These are phyloP conservation scores for Starmerella kuoi DNA, from an alignment of 805 yeast genomes.

Conservation along the genomic window DNA sequence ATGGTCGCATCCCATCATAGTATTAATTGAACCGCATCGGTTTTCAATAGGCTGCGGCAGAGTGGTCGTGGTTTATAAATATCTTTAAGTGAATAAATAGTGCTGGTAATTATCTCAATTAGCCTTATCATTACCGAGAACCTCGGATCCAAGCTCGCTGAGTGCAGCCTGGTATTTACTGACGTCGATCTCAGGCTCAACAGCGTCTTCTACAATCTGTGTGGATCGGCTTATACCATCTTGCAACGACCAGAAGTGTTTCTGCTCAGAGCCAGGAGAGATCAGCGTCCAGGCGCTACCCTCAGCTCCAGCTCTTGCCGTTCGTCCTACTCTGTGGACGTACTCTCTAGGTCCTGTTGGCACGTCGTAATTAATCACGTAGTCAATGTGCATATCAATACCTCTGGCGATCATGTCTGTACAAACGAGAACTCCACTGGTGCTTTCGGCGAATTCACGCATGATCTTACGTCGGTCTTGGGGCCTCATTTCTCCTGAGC, in stretches of 20 bases:
- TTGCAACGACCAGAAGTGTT: slow-evolving; percentile 33
- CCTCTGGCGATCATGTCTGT: slow-evolving; percentile 97
- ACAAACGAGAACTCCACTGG: slow-evolving; percentile 43
- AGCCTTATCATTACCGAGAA: slow-evolving; percentile 3
- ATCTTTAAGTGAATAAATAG: too few species aligned
- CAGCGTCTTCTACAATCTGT: slow-evolving; percentile 21
- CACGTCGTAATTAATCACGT: slow-evolving; percentile 80
- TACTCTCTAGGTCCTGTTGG: slow-evolving; percentile 85
- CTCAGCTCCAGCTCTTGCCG: slow-evolving; percentile 76
- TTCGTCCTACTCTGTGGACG: slow-evolving; percentile 92
- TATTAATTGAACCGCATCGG: too few species aligned
- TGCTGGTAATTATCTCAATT: too few species aligned
- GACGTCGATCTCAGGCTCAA: slow-evolving; percentile 31
- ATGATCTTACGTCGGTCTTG: slow-evolving; percentile 45
- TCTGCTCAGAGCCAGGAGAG: slow-evolving; percentile 67
- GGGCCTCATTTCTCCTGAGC: slow-evolving; percentile 31
- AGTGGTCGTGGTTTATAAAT: too few species aligned
- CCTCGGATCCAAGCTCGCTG: slow-evolving; percentile 34
- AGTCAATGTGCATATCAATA: slow-evolving; percentile 60
- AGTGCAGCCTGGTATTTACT: slow-evolving; percentile 36
- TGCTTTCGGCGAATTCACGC: slow-evolving; percentile 44
- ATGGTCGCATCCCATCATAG: too few species aligned
- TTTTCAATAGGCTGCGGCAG: too few species aligned
- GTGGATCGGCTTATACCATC: slow-evolving; percentile 24
- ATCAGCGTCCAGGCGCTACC: slow-evolving; percentile 69